These are phyloP conservation scores for Backusella morwellensis DNA, from an alignment of 192 early-diverging fungal species.

Conservation along the genomic window DNA sequence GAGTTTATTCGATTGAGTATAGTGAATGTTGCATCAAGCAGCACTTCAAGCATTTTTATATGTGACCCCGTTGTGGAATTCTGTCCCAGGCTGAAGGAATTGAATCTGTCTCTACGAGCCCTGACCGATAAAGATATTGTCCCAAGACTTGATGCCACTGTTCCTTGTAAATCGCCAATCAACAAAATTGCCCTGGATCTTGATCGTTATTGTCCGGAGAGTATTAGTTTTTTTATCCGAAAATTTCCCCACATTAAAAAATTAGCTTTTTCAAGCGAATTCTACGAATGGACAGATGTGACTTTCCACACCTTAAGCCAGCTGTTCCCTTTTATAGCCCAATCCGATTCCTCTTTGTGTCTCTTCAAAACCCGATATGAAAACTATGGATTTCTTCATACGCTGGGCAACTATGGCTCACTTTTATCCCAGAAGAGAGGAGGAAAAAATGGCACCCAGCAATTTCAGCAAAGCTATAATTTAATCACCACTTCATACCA, in stretches of 20 bases:
- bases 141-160: neutral
- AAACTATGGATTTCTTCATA: neutral
- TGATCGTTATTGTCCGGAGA: neutral
- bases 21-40: neutral
- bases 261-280: neutral
- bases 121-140: neutral
- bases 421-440: neutral
- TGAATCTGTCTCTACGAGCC: neutral
- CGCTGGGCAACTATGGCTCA: neutral
- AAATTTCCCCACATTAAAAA: constrained; percentile 4
- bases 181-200: neutral
- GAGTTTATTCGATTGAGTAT: neutral
- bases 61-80: neutral
- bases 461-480: neutral
- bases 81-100: neutral
- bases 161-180: neutral
- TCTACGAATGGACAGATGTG: neutral
- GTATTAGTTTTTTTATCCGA: neutral
- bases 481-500: neutral
- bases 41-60: neutral
- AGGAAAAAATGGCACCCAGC: neutral
- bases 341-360: neutral
- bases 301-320: neutral
- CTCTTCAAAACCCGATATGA: neutral
- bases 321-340: neutral